phyloP scores from a whole-genome alignment of 148 eudicot species.

The Camellia sinensis region DNA sequence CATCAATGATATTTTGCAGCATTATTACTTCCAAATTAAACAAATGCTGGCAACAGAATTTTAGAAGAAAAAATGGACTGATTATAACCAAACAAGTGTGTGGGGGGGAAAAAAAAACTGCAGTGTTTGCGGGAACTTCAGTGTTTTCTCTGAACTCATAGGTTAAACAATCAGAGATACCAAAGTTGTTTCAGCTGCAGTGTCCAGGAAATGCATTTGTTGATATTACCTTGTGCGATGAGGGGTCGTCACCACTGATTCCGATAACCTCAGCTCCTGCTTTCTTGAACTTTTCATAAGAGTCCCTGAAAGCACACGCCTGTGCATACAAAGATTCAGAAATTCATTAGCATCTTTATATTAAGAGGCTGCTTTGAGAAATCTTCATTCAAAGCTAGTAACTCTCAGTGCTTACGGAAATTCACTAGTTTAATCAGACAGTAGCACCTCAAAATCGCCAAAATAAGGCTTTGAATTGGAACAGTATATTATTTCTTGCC shows the following conservation, averaged over 20 bases:
- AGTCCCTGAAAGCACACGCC: conserved; percentile 99
- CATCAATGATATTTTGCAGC: too few species aligned
- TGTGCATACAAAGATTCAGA: conserved; percentile 16
- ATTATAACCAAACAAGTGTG: neutral
- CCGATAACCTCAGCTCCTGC: conserved; percentile 98
- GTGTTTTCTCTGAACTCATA: neutral
- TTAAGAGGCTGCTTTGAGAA: neutral
- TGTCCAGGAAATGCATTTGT: neutral
- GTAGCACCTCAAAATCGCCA: too few species aligned
- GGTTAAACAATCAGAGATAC: neutral
- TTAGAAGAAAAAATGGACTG: neutral
- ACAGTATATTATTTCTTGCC: neutral
- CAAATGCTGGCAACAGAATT: neutral
- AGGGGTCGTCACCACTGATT: conserved; percentile 77
- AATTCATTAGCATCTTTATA: neutral
- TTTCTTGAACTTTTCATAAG: conserved; percentile 97
- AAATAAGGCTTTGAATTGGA: neutral
- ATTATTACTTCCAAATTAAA: neutral
- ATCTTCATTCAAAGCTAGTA: neutral
- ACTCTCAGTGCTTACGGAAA: neutral
- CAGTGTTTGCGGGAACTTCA: neutral
- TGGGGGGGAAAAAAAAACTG: neutral
- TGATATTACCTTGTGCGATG: conserved; percentile 83
- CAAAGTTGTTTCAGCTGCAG: neutral
- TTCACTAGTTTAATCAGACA: neutral